Base-by-base conservation (phyloP, 441 rosid species). In the Breynia disticha region DNA sequence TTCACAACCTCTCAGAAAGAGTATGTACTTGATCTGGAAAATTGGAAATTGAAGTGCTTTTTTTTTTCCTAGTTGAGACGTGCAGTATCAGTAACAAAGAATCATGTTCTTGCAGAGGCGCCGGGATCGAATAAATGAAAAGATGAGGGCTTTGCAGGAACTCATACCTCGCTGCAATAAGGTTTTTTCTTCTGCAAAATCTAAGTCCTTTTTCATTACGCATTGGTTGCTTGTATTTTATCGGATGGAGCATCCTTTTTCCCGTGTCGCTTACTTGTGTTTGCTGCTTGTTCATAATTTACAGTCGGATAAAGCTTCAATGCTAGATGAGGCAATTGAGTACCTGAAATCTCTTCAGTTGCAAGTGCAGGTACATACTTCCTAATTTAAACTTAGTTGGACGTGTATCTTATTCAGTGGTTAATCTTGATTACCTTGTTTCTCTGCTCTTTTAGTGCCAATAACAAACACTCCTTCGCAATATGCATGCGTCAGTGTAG, bases 1-100 rank as follows among this genome's bases (percentile, higher is more conserved):
- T 90, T 74, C 98, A 90, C 73, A 90, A 90, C 64, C 82, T 85
- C 69, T 90, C 98, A 0, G 98, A 90, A 62, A 81, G 98, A 84
- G 98, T 87, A 49, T 45, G 83, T 73, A 9, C 28, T 35, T 22
- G 2, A 9, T 4, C 37, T 16, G 10, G 44, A 14, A 2, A 32
- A 19, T 20, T 59, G 65, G 38, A n/a, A 43, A 16, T 18, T 43
- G 14, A 57, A 24, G n/a, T 62, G 46, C 44, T 56, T 39, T 22
- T 37, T 58, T 19, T 54, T n/a, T n/a, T n/a, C n/a, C n/a, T n/a
- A n/a, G n/a, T n/a, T 39, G 10, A 17, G 35, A 22, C 54, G 6
- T 39, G 46, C 47, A 62, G 60, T 67, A 47, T 64, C 55, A 51
- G n/a, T 41, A 18, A 55, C 38, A 22, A 16, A 11, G 38, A 24